Evolutionary conservation across 768 basidiomycete species (phyloP), one percentile per base, ranked within the genome.

Genomic region (Termitomyces sp.): DNA sequence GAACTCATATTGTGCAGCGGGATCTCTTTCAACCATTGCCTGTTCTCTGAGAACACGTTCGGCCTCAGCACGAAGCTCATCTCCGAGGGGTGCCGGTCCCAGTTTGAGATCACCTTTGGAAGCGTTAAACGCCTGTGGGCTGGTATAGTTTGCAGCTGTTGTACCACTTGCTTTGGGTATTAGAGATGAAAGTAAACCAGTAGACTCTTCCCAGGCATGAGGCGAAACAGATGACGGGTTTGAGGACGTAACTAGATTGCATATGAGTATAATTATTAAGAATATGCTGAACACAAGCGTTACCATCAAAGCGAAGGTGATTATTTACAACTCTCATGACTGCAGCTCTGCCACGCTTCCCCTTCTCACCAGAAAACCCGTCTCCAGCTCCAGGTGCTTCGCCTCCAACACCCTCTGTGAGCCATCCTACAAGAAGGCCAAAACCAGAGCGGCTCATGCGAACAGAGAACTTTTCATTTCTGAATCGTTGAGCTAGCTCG

Each of bases 241-340:
- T 7, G 87, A 82, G 15, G 88, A 78, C 10, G 91, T 87, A 12
- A 94, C 92, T 92, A 71, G 25, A 65, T 52, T 56, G 42, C 48
- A 60, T 63, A 60, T 75, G 60, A 73, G 66, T 60, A 67, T 47
- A 54, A 25, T 31, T n/a, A 60, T 40, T 14, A 49, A 60, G 32
- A 60, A 34, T 17, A 49, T 36, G 25, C n/a, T 49, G 60, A 51
- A 58, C 36, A 40, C 55, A 61, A 25, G 58, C 51, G 71, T 78
- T 75, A 96, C 96, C 92, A 68, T 96, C 90, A 65, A 98, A 92
- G 45, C 87, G 86, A 40, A 99, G 80, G 70, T 95, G 89, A 71
- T 94, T 96, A 71, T 97, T 97, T 29, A 99, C 89, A 42, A 98
- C 94, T 47, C 89, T 86, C 86, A 98, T 89, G 48, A 98, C 89